Evolutionary conservation across 2,329 filamentous ascomycete genomes (phyloP), one percentile per base, ranked within the genome.

Genomic region (Microdochium paspali): DNA sequence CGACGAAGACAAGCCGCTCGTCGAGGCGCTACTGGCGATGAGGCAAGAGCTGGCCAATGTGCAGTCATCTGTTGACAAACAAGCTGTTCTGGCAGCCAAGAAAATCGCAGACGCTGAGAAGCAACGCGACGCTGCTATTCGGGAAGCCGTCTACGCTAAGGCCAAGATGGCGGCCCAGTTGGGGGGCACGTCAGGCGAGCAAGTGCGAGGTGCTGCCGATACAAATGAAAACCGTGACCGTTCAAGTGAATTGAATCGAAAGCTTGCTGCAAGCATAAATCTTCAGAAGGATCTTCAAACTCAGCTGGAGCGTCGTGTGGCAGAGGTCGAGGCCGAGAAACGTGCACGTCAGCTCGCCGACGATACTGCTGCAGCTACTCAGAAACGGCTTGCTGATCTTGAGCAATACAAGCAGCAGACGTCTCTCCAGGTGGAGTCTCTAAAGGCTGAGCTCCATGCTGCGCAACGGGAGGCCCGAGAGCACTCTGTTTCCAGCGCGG

Each of bases 21-120:
- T 98, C 39, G 93, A 98, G 65, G 93, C 93, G 6, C 78, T 98
- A 44, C 70, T 98, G 48, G 84, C 86, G 20, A 96, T 98, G 90
- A 84, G 89, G 50, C 79, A 84, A 6, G 93, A 98, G 60, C 73
- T 98, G 12, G 80, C 85, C 23, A 93, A 90, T 51, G 90, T 98
- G 40, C 94, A 98, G 63, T 81, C 74, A 13, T 88, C 90, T 0
- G 87, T 98, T 45, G 90, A 96, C 56, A 82, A 88, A 55, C 93
- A 97, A 67, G 87, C 90, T 12, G 74, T 88, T 7, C 71, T 88
- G 48, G 90, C 93, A 9, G 89, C 90, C 0, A 90, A 85, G 63
- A 82, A 91, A 51, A 90, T 98, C 51, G 90, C 91, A 2, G 90
- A 96, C 62, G 85, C 94, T 1, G 93, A 98, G 63, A 90, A 87